A percentile compares a stretch with the other conserved stretches of the same genome.
Conservation (phyloP, 306 rosid species). For the Prunus salicina region DNA sequence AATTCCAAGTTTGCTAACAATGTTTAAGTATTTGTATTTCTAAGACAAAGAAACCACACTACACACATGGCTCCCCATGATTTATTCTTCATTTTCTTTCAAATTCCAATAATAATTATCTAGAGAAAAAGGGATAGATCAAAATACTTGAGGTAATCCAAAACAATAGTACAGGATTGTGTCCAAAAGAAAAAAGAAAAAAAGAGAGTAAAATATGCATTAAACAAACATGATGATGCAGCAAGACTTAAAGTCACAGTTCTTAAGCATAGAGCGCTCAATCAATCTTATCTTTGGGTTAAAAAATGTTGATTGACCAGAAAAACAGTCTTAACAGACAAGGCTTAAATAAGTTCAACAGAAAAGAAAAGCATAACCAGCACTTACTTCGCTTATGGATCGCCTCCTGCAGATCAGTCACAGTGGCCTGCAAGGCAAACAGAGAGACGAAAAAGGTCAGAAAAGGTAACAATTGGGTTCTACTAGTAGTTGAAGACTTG, state of each 20-base stretch:
- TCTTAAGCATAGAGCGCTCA: background rate
- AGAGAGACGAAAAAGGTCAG: constrained; percentile 18
- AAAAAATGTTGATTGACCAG: background rate
- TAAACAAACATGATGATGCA: background rate
- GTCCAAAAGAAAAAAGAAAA: background rate
- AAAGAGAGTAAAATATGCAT: background rate
- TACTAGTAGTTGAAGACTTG: too few relatives aligned
- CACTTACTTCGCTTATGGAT: constrained; percentile 81
- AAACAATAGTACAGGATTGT: background rate
- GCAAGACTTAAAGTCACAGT: background rate
- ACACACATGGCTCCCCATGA: background rate
- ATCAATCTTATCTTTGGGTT: background rate
- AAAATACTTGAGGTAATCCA: background rate
- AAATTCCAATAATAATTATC: background rate
- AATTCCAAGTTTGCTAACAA: background rate
- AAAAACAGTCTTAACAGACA: background rate
- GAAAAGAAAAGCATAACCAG: background rate
- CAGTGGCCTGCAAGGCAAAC: constrained; percentile 64
- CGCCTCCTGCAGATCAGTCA: constrained; percentile 91
- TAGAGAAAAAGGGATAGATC: background rate
- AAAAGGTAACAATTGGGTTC: background rate
- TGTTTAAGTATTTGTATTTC: background rate
- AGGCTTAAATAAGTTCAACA: background rate
- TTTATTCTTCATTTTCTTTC: background rate
- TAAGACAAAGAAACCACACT: background rate